Base-by-base conservation (phyloP, 768 basidiomycete species). In the Austroboletus festivus region DNA sequence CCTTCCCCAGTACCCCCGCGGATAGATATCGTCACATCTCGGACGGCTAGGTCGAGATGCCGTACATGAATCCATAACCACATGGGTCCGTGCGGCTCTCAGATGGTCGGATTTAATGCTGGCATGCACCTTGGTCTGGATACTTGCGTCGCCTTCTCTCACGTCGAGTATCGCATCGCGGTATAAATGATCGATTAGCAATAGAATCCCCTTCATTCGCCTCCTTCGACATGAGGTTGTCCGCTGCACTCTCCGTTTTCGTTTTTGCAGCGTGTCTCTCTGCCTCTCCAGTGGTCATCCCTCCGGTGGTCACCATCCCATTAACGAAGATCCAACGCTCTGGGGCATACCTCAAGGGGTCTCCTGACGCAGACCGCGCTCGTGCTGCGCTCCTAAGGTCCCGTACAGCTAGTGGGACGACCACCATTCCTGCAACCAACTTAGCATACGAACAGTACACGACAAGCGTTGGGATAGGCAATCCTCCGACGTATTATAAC, bases 401-500 rank as follows among this genome's bases (percentile, higher is more conserved):
- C 16, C 35, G 42, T 24, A n/a, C 24, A 18, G 6, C 23, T 11
- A 10, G 31, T 34, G 55, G 51, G n/a, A 35, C 52, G n/a, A 44
- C n/a, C 24, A 57, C 55, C 5, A 46, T 60, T 15, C 54, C 54
- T 0, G 52, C 48, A 5, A 55, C 51, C 18, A 58, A 53, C 40
- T 13, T 53, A 9, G 51, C 10, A 20, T 56, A 58, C 9, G 16
- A 24, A 8, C 50, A 42, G 40, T 69, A 63, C 46, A 56, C 55
- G 8, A 47, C 55, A 0, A 52, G 51, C 3, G 57, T 68, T 15
- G 63, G 60, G 15, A 58, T 68, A 6, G 63, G 66, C 18, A 46
- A 8, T 22, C 67, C 65, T 18, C 33, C 55, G 5, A 67, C 63
- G 9, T 53, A 61, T 35, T 63, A 66, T 47, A 55, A 60, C 38